phyloP scores from a whole-genome alignment of 2,329 filamentous ascomycete genomes.

The Teratosphaeriaceae sp. region DNA sequence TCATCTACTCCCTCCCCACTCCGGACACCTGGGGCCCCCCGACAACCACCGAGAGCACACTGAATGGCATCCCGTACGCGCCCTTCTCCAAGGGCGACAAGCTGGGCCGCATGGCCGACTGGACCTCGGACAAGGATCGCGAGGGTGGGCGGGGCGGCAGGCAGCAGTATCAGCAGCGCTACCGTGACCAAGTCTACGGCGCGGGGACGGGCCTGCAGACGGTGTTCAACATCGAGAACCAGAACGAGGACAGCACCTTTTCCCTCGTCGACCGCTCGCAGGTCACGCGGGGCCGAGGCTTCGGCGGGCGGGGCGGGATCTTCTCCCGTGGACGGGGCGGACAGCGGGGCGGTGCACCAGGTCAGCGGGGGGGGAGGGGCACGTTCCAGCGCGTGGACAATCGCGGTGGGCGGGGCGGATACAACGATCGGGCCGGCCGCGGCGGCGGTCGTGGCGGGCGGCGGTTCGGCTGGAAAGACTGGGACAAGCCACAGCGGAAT shows the following conservation, averaged over 20 bases:
- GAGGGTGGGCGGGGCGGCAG: constrained; percentile 64
- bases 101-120: constrained; percentile 98
- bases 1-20: constrained; percentile 40
- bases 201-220: constrained; percentile 70
- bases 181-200: constrained; percentile 93
- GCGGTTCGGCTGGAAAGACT: constrained; percentile 97
- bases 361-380: constrained; percentile 62
- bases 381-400: constrained; percentile 60
- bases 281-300: constrained; percentile 74
- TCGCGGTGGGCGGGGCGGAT: constrained; percentile 58
- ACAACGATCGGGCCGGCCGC: constrained; percentile 66
- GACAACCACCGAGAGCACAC: constrained; percentile 74
- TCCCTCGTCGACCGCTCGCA: constrained; percentile 95
- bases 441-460: constrained; percentile 69
- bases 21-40: constrained; percentile 69
- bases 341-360: constrained; percentile 63
- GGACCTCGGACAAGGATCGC: constrained; percentile 79
- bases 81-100: constrained; percentile 99
- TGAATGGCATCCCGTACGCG: constrained; percentile 93
- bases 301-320: constrained; percentile 76
- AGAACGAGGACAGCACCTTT: constrained; percentile 95
- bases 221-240: constrained; percentile 76
- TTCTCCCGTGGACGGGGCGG: constrained; percentile 65
- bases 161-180: constrained; percentile 87
- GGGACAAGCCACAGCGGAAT: constrained; percentile 95